Base-by-base conservation (phyloP, 1,139 yeast species). In the Ogataea hybrid region DNA sequence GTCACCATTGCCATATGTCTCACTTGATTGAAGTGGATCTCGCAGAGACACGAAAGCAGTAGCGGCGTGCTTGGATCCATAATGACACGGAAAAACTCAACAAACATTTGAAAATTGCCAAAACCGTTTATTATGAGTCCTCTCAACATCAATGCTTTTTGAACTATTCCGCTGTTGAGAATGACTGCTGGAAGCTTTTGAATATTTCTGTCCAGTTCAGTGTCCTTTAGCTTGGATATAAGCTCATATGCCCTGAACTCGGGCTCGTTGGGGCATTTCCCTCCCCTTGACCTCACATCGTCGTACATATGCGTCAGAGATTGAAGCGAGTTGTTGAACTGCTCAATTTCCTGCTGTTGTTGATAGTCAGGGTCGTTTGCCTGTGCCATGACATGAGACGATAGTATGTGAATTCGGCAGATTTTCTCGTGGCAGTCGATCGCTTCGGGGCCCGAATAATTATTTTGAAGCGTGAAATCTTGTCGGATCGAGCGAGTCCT, bases 401-500 rank as follows among this genome's bases (percentile, higher is more conserved):
- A 82, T 16, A 87, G 59, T 30, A 92, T 71, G 60, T 94, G 99
- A 23, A 90, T 84, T 41, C 99, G 68, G 3, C 90, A 97, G 55
- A 94, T 94, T 40, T 84, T 71, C 62, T 94, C 98, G 56, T 88
- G 87, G 64, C 98, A 92, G 50, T 84, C 94, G 10, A 92, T 77
- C 1, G 97, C 95, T 60, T 92, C 97, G 1, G 92, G 87, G 0
- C 98, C 98, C 38, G 82, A 83, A 54, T 83, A 90, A 57, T 92
- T 92, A 58, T 92, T 92, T 59, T 94, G 99, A 58, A 88, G 89
- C 0, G 97, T 90, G 62, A 94, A 94, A 62, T 94, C 99, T 62
- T 94, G 97, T 57, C 99, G 75, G 31, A 94, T 90, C 0, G 97
- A 88, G 52, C 99, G 76, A n/a, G 97, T 94, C 63, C 99, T 76